Evolutionary conservation across 208 protist species (phyloP).

Genomic region (Jaenimonas drosophilae): DNA sequence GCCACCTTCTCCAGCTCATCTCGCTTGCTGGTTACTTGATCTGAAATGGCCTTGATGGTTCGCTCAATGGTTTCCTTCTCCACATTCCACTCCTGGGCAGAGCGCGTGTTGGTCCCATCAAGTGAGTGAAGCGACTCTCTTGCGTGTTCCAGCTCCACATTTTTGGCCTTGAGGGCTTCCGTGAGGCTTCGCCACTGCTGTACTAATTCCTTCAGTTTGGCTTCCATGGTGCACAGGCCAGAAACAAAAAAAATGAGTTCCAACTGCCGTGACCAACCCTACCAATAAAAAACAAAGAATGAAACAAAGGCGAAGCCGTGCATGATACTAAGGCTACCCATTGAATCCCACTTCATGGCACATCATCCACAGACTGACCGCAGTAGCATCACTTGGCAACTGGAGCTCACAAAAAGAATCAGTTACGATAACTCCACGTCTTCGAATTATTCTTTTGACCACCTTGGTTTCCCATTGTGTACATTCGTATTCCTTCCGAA

Average conservation of each 20-base stretch:
- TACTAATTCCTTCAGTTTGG: constrained; percentile 67
- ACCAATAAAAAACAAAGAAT: neutral
- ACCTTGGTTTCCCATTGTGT: neutral
- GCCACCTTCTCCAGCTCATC: constrained; percentile 55
- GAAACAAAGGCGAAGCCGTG: neutral
- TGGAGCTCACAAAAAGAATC: too few relatives aligned
- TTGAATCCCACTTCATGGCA: neutral
- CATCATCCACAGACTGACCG: neutral
- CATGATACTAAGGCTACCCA: neutral
- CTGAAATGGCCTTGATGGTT: constrained; percentile 53
- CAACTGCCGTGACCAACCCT: too few relatives aligned
- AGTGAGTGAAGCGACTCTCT: constrained; percentile 27
- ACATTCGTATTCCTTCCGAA: neutral
- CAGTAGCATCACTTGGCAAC: neutral
- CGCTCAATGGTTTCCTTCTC: constrained; percentile 69
- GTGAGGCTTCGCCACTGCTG: constrained; percentile 59
- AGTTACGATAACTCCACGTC: neutral
- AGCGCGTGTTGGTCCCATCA: constrained; percentile 35
- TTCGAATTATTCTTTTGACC: neutral
- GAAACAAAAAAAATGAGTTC: too few relatives aligned
- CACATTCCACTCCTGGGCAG: constrained; percentile 60
- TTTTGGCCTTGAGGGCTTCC: constrained; percentile 31
- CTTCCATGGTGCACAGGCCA: too few relatives aligned
- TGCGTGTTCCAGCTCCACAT: constrained; percentile 32
- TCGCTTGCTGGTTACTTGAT: constrained; percentile 49